Base-by-base conservation (phyloP, 768 basidiomycete species). In the Mycena chlorophos region DNA sequence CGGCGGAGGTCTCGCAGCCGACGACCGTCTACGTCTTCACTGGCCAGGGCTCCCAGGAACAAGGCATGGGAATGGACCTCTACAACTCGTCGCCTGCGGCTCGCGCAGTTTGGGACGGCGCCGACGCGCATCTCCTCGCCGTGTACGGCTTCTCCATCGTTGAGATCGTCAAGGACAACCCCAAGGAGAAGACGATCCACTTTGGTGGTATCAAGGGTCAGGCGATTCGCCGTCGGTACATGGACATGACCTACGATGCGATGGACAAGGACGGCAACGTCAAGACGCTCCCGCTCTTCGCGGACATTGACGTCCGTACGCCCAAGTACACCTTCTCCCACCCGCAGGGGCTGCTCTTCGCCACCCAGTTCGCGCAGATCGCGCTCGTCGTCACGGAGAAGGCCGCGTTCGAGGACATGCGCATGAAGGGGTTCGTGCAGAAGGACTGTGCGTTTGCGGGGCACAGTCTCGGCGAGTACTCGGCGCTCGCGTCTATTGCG, bases 171-270 rank as follows among this genome's bases (percentile, higher is more conserved):
- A 96, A 95, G 76, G 89, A 95, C 70, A 98, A 98, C 70, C 95
- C 96, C 19, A 97, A 94, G 80, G 87, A 91, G 73, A 94, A 98
- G 79, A 99, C 94, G 0, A 88, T 99, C 63, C 96, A 99, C 73
- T 99, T 99, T 63, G 97, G 97, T 78, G 97, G 97, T 69, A 91
- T 98, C 73, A 98, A 98, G 75, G 97, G 97, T 37, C 96, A 98
- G 69, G 95, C 88, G 2, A 98, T 98, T 61, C 91, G 97, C 26
- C 91, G 95, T 65, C 87, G 97, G n/a, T 99, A 99, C 75, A 98
- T 98, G 93, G 94, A 95, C 63, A 97, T 99, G 90, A 89, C 91
- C 4, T 98, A 98, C 76, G 95, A 98, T 68, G 87, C 94, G 0
- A 89, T 92, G 81, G 96, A 97, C 74, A 93, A 91, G 75, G 94